phyloP scores from a whole-genome alignment of 2,329 filamentous ascomycete species.

The Torrubiellomyces zombiae region DNA sequence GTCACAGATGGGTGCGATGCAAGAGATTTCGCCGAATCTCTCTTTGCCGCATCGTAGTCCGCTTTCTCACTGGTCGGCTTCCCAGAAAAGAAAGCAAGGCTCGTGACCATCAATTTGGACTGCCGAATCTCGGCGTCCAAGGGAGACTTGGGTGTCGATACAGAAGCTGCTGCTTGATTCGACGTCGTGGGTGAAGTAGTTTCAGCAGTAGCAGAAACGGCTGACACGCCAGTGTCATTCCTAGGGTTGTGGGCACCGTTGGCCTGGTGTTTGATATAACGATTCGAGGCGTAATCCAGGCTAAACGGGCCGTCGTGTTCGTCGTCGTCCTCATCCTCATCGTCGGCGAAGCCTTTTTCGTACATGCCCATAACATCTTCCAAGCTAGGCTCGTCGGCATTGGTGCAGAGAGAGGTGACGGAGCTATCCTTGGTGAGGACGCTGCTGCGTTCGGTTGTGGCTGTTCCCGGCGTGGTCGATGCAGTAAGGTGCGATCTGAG shows the following conservation, averaged over 20 bases:
- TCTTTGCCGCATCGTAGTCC: conserved; percentile 19
- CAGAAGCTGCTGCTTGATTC: conserved; percentile 5
- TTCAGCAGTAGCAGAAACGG: conserved; percentile 1
- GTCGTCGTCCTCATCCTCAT: conserved; percentile 20
- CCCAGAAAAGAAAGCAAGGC: conserved; percentile 21
- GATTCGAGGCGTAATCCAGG: no score
- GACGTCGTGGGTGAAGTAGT: conserved; percentile 6
- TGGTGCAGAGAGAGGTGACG: conserved; percentile 39
- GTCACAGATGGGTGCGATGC: conserved; percentile 17
- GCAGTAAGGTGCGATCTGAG: conserved; percentile 38
- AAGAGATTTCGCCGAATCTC: conserved; percentile 34
- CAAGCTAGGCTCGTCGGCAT: conserved; percentile 41
- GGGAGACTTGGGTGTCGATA: conserved; percentile 10
- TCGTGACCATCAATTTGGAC: conserved; percentile 23
- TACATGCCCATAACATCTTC: conserved; percentile 58
- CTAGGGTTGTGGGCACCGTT: conserved; percentile 2
- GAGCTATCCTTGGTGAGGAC: conserved; percentile 66
- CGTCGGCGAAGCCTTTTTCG: conserved; percentile 41
- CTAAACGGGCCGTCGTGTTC: conserved; percentile 8
- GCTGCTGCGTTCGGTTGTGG: conserved; percentile 69
- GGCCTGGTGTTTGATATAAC: conserved; percentile 1
- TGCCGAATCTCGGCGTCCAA: conserved; percentile 21
- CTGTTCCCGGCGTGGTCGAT: conserved; percentile 40
- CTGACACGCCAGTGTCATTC: conserved; percentile 5
- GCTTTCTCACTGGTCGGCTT: conserved; percentile 19